A percentile compares a stretch with the other conserved stretches of the same genome.
Evolutionary conservation across 805 yeast species (phyloP).

Genomic region (Sugiyamaella valdiviana): DNA sequence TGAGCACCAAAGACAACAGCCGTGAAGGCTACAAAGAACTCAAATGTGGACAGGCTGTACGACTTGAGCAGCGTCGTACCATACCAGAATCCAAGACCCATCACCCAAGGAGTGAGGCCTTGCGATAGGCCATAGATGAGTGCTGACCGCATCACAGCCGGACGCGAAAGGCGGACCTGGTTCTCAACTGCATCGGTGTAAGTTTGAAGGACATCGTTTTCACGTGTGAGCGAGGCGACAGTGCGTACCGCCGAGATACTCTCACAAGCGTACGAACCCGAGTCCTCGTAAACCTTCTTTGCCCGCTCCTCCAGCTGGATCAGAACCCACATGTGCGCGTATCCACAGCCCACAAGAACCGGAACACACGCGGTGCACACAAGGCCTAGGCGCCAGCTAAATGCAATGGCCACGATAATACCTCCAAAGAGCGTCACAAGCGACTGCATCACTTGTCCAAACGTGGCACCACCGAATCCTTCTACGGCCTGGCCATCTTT

Average conservation of each 20-base stretch:
- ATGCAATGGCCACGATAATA: constrained; percentile 34
- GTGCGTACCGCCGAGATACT: constrained; percentile 36
- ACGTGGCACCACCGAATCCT: constrained; percentile 37
- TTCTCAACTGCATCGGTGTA: constrained; percentile 27
- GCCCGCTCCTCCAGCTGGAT: constrained; percentile 32
- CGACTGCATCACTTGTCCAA: constrained; percentile 35
- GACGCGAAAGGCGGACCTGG: constrained; percentile 29
- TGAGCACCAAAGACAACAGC: constrained; percentile 39
- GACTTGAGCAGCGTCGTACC: constrained; percentile 34
- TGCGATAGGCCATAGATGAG: constrained; percentile 35
- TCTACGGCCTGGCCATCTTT: constrained; percentile 37
- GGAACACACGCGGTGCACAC: constrained; percentile 37
- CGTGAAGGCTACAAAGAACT: constrained; percentile 36
- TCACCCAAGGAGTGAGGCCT: constrained; percentile 36
- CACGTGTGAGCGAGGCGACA: constrained; percentile 38
- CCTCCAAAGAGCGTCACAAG: constrained; percentile 36
- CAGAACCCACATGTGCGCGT: constrained; percentile 33
- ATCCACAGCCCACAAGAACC: constrained; percentile 36
- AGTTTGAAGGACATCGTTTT: constrained; percentile 31
- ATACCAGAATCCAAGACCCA: constrained; percentile 40
- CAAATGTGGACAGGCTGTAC: constrained; percentile 27
- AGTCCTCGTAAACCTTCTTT: constrained; percentile 33
- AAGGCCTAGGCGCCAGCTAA: constrained; percentile 37
- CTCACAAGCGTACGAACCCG: constrained; percentile 38
- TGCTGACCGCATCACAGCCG: constrained; percentile 28